Conservation (phyloP, 2,329 filamentous ascomycete genomes). For the Diaporthe citriasiana region DNA sequence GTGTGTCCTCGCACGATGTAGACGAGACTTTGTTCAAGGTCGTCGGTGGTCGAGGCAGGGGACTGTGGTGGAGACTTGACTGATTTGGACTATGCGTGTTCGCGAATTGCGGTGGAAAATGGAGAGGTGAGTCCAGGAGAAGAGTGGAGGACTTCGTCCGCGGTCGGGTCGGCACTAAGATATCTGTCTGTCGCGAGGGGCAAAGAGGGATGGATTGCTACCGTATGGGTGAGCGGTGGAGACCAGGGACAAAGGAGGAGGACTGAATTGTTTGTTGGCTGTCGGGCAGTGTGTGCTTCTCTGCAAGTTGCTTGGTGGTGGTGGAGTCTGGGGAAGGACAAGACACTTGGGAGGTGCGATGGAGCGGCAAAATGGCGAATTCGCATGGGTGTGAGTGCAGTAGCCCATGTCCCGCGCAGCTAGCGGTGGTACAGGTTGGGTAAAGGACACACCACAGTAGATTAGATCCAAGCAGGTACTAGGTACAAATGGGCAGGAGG, state of each 20-base stretch:
- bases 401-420: not conserved
- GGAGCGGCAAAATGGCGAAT: constrained; percentile 43
- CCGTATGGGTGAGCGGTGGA: constrained; percentile 2
- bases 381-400: constrained; percentile 24
- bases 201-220: not conserved
- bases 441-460: too few relatives aligned
- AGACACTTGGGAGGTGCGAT: constrained; percentile 38
- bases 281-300: not conserved
- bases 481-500: not conserved
- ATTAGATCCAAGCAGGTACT: constrained; percentile 13
- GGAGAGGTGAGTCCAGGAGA: constrained; percentile 22
- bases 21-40: constrained; percentile 5
- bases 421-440: constrained; percentile 1
- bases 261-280: constrained; percentile 12
- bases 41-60: constrained; percentile 6
- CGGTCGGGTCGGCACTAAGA: constrained; percentile 27
- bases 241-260: constrained; percentile 19
- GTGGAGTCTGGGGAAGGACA: constrained; percentile 21
- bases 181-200: not conserved
- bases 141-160: constrained; percentile 24
- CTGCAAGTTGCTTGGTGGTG: not conserved
- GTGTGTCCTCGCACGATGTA: constrained; percentile 6
- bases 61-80: constrained; percentile 10
- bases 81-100: not conserved
- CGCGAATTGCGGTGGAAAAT: constrained; percentile 15